Conservation (phyloP, 768 basidiomycete species). For the Boletus sp. region DNA sequence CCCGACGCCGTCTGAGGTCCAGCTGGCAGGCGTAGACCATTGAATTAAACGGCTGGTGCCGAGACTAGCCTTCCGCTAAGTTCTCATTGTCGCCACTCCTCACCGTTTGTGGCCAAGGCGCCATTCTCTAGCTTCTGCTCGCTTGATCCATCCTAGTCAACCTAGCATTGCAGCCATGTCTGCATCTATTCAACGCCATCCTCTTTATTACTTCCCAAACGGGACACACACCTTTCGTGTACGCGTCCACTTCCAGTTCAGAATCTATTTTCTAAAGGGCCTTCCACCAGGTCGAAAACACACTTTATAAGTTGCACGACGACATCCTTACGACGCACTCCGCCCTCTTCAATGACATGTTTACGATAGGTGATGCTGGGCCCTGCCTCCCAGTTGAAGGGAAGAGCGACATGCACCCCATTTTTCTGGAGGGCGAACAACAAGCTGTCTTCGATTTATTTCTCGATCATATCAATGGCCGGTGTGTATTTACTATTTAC, state of each 20-base stretch:
- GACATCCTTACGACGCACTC: not conserved
- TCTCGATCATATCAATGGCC: not conserved
- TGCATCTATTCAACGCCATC: no score
- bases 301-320: not conserved
- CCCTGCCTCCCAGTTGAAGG: not conserved
- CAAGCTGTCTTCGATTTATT: not conserved
- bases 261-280: not conserved
- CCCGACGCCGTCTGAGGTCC: no score
- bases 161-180: no score
- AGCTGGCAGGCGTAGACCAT: no score
- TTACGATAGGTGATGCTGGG: not conserved
- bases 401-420: not conserved
- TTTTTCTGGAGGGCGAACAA: not conserved
- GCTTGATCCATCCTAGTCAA: no score
- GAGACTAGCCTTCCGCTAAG: no score
- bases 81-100: no score
- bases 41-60: no score
- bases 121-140: no score
- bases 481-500: not conserved
- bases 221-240: not conserved
- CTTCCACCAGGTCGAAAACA: not conserved
- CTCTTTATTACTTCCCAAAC: no score
- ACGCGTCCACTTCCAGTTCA: not conserved
- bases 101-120: no score
- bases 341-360: not conserved